A percentile compares a stretch with the other conserved stretches of the same genome.
These are phyloP conservation scores for Pythium phragmiticola DNA, from an alignment of 352 stramenopile genomes.

Conservation along the genomic window DNA sequence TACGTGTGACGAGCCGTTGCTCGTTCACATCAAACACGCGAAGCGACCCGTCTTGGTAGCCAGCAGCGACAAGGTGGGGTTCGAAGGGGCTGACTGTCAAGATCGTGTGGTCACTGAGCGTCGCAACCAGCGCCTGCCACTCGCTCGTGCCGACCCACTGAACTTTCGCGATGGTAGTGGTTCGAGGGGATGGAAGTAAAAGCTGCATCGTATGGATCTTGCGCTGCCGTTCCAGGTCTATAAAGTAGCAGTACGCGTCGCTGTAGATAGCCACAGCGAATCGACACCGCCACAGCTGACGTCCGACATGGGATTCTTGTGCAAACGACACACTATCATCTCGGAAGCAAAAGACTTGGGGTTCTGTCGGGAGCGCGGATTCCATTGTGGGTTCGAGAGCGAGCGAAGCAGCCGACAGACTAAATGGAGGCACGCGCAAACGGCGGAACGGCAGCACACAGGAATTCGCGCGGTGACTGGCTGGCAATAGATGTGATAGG, in stretches of 20 bases:
- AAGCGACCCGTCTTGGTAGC: too few relatives aligned
- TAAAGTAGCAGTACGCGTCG: constrained; percentile 20
- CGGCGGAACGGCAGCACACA: constrained; percentile 13
- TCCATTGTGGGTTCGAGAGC: constrained; percentile 9
- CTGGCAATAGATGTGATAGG: constrained; percentile 6
- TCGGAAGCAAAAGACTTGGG: constrained; percentile 11
- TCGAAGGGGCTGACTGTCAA: too few relatives aligned
- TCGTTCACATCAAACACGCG: too few relatives aligned
- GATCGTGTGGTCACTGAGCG: constrained; percentile 25
- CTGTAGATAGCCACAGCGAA: constrained; percentile 21
- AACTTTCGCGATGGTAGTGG: constrained; percentile 2
- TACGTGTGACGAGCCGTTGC: too few relatives aligned
- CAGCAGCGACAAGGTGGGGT: too few relatives aligned
- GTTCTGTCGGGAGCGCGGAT: neutral
- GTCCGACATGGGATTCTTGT: neutral
- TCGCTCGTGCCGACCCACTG: constrained; percentile 28
- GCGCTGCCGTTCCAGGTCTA: constrained; percentile 21
- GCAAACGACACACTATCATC: constrained; percentile 4
- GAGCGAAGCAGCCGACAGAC: constrained; percentile 11
- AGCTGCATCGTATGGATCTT: constrained; percentile 23
- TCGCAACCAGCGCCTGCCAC: constrained; percentile 25
- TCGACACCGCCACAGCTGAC: neutral
- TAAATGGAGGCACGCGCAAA: constrained; percentile 13
- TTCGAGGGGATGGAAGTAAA: constrained; percentile 5
- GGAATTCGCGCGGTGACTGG: constrained; percentile 22